These are phyloP conservation scores for Sisymbrium irio DNA, from an alignment of 345 rosid species.

Conservation along the genomic window DNA sequence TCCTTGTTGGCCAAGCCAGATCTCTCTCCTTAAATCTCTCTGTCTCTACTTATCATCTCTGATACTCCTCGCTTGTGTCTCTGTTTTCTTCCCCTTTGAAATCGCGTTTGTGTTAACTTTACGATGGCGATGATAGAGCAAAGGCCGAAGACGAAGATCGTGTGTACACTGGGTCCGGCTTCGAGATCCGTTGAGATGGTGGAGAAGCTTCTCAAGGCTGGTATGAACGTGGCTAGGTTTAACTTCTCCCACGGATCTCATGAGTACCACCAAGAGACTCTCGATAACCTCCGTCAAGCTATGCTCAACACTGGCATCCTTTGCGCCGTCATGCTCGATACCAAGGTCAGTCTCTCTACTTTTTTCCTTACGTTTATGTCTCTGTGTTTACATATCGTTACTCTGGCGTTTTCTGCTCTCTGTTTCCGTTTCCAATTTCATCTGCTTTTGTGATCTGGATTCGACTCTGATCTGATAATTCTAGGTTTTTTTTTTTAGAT, in stretches of 20 bases:
- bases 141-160: constrained; percentile 91
- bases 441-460: not conserved
- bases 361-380: not conserved
- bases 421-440: constrained; percentile 3
- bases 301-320: constrained; percentile 87
- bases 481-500: constrained; percentile 19
- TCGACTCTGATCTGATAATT: constrained; percentile 15
- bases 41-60: not conserved
- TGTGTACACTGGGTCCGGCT: constrained; percentile 91
- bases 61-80: constrained; percentile 9
- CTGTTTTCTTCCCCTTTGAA: not conserved
- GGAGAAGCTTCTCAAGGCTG: constrained; percentile 84
- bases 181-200: constrained; percentile 76
- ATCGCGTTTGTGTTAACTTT: not conserved
- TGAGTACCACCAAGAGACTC: constrained; percentile 90
- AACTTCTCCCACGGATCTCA: constrained; percentile 99
- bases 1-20: constrained; percentile 38
- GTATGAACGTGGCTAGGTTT: constrained; percentile 98
- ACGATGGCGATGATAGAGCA: constrained; percentile 41
- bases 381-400: not conserved
- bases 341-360: constrained; percentile 49
- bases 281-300: constrained; percentile 75
- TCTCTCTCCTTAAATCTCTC: constrained; percentile 28
- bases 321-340: constrained; percentile 97
- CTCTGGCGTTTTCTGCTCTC: not conserved